Evolutionary conservation across 768 basidiomycete species (phyloP).

Genomic region (Leccinum obscurum): DNA sequence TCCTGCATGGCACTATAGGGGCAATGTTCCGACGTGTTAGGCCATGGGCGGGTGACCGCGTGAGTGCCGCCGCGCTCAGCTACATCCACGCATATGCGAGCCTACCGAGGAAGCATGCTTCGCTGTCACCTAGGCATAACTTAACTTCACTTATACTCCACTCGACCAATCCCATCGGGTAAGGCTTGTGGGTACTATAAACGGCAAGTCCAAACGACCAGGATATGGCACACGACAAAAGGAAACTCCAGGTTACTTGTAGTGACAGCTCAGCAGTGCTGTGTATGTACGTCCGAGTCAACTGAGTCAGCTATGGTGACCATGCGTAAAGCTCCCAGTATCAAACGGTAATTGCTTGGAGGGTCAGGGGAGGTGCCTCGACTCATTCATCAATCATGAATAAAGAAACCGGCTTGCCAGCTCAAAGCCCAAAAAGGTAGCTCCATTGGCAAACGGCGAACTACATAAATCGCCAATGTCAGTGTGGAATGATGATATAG

Average conservation of each 20-base stretch:
- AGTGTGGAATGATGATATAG: conserved; percentile 2
- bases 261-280: conserved; percentile 6
- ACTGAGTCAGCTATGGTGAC: neutral
- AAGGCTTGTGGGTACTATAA: neutral
- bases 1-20: neutral
- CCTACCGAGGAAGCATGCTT: neutral
- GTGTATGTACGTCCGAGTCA: neutral
- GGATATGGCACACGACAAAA: neutral
- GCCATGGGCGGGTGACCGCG: too few species aligned
- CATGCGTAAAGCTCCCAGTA: conserved; percentile 1
- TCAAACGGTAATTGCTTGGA: neutral
- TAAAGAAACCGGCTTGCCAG: conserved; percentile 77
- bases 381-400: conserved; percentile 20
- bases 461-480: conserved; percentile 3
- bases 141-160: neutral
- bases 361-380: neutral
- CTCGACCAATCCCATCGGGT: neutral
- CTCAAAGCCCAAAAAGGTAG: conserved; percentile 96
- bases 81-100: neutral
- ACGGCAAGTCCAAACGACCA: neutral
- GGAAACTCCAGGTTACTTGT: neutral
- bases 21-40: too few species aligned
- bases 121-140: neutral
- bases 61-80: too few species aligned
- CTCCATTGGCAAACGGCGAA: conserved; percentile 69